Evolutionary conservation across 75 land plant genomes (phyloP).

Genomic region (Picea sitchensis): DNA sequence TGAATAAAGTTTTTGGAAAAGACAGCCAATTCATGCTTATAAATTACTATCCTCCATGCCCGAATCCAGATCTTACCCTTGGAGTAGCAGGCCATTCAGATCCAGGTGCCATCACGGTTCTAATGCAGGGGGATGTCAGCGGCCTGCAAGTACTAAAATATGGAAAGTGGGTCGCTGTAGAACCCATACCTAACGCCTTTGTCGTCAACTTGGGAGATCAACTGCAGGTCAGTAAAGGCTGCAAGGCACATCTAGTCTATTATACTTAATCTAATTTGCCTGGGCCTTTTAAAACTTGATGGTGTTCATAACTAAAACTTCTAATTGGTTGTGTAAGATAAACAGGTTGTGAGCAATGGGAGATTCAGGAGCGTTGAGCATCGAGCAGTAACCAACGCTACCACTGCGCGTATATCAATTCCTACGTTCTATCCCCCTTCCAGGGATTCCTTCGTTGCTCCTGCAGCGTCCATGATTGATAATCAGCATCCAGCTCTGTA

Average conservation of each 20-base stretch:
- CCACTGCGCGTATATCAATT: conserved; percentile 14
- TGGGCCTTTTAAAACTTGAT: too few species aligned
- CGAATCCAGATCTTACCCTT: conserved; percentile 26
- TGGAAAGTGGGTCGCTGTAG: conserved; percentile 27
- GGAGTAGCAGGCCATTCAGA: conserved; percentile 24
- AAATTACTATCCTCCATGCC: conserved; percentile 37
- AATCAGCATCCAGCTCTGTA: conserved; percentile 24
- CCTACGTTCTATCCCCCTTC: conserved; percentile 27
- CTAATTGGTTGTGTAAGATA: too few species aligned
- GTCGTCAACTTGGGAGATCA: conserved; percentile 36
- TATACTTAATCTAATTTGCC: too few species aligned
- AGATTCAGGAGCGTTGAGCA: conserved; percentile 31
- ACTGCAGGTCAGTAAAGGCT: too few species aligned
- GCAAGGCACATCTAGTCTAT: too few species aligned
- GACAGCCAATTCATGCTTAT: neutral
- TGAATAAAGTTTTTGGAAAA: too few species aligned
- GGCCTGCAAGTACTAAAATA: conserved; percentile 31
- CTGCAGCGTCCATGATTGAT: conserved; percentile 19
- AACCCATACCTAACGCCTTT: conserved; percentile 27
- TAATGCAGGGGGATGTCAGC: conserved; percentile 24
- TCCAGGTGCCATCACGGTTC: conserved; percentile 23
- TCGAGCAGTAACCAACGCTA: conserved; percentile 37
- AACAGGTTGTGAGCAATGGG: conserved; percentile 51
- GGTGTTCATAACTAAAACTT: too few species aligned
- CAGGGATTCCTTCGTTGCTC: conserved; percentile 20